Evolutionary conservation across 345 rosid species (phyloP), one percentile per base, ranked within the genome.

Genomic region (Citrus maxima): DNA sequence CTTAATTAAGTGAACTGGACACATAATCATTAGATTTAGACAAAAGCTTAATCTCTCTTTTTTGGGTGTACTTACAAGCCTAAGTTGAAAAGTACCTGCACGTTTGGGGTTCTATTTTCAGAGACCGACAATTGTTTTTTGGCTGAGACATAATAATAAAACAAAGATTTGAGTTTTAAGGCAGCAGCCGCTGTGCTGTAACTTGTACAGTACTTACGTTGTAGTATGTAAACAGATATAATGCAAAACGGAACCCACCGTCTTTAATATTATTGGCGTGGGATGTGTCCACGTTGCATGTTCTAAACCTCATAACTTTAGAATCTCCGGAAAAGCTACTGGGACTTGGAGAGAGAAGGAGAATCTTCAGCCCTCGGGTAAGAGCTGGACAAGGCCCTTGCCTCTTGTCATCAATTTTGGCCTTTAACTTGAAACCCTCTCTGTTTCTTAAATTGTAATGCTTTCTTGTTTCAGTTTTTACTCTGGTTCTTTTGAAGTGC

Each of bases 221-320:
- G 51, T 46, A 46, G 70, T 42, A 40, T 10, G 78, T 63, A 32
- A 30, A 74, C 16, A 18, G 55, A 74, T 74, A 37, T 27, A 28
- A 9, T 27, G 16, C 32, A 5, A 13, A 18, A 32, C 34, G 0
- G 34, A 32, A 12, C 2, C 8, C 51, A 46, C 51, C 51, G 18
- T 51, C 14, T 9, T 67, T 66, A 56, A 51, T 34, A 58, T 67
- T 62, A 75, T 67, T 80, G 80, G 82, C 76, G 68, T 70, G 55
- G 66, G 76, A 61, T n/a, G 79, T 22, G 38, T 35, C 85, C 83
- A 87, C 93, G 93, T 87, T 91, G 89, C 89, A 65, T 28, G 19
- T 14, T 42, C 80, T 72, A 63, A 76, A 80, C 95, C 95, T 82
- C 87, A 78, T 46, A 66, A 70, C 56, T 6, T 55, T 55, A 72